Evolutionary conservation across 441 rosid genomes (phyloP).

Genomic region (Adansonia madagascariensis): DNA sequence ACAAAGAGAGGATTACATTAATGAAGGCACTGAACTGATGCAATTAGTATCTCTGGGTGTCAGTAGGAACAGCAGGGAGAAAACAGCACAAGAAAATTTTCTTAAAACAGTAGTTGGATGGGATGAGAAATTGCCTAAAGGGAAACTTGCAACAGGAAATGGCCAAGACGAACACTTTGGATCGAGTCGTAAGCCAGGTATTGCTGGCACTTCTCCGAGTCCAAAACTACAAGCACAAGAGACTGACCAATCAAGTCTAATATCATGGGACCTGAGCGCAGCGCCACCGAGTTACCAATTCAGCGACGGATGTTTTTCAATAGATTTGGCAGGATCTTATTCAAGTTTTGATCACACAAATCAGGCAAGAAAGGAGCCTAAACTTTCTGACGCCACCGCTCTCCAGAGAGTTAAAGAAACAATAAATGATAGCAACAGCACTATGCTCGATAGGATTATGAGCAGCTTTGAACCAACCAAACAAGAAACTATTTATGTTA

Average conservation of each 20-base stretch:
- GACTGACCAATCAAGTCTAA: slow-evolving; percentile 23
- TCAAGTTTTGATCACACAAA: slow-evolving; percentile 10
- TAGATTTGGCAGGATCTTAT: slow-evolving; percentile 51
- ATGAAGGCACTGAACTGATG: slow-evolving; percentile 39
- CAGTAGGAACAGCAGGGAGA: slow-evolving; percentile 1
- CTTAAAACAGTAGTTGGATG: slow-evolving; percentile 27
- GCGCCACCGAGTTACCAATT: slow-evolving; percentile 47
- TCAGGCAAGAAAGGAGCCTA: slow-evolving; percentile 16
- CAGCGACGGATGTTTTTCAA: slow-evolving; percentile 53
- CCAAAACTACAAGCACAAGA: slow-evolving; percentile 9
- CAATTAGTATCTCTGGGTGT: slow-evolving; percentile 36
- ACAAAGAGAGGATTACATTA: slow-evolving; percentile 24
- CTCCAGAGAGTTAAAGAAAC: slow-evolving; percentile 20
- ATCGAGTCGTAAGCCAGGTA: slow-evolving; percentile 18
- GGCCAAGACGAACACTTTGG: slow-evolving; percentile 1
- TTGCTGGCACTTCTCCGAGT: slow-evolving; percentile 2
- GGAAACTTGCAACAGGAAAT: neutral
- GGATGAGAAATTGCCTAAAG: slow-evolving; percentile 34
- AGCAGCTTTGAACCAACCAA: slow-evolving; percentile 25
- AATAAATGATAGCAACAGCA: slow-evolving; percentile 14
- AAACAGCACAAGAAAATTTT: slow-evolving; percentile 16
- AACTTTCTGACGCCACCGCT: neutral
- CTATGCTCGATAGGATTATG: slow-evolving; percentile 26
- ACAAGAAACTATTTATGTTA: neutral
- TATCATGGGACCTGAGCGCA: slow-evolving; percentile 41